Evolutionary conservation across 2,329 filamentous ascomycete genomes (phyloP), one percentile per base, ranked within the genome.

Genomic region (Colletotrichum higginsianum): DNA sequence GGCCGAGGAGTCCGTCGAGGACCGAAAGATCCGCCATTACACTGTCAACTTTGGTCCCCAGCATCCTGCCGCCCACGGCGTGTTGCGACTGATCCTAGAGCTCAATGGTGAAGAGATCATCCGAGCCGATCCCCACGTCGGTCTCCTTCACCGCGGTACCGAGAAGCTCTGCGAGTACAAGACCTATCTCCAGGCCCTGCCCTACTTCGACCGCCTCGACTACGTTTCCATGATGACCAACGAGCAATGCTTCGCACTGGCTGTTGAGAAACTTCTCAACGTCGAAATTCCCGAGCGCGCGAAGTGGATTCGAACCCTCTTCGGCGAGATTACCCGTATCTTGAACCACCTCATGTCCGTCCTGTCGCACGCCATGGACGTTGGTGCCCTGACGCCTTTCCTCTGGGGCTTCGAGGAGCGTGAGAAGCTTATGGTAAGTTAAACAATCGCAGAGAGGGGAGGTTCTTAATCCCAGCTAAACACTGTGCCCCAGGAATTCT

Each of bases 191-290:
- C 96, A 99, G 88, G 96, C 96, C 69, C 88, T 99, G 80, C 96
- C 96, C 67, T 99, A 99, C 88, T 99, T 99, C 82, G 96, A 99
- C 86, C 94, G 96, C 78, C 89, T 99, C 83, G 96, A 99, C 85
- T 99, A 99, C 84, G 95, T 98, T 77, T 98, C 95, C 79, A 99
- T 99, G 97, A 99, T 99, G 96, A 99, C 96, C 79, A 99, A 99
- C 84, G 96, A 99, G 88, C 96, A 99, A 86, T 98, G 95, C 81
- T 99, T 94, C 84, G 91, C 95, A 47, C 89, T 99, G 76, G 96
- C 95, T 23, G 96, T 98, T 67, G 96, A 99, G 89, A 99, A 99
- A 89, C 89, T 99, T 73, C 88, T 99, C 79, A 99, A 99, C 84
- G 88, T 99, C 75, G 97, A 99, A 82, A 94, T 99, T 75, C 96